A percentile compares a stretch with the other conserved stretches of the same genome.
Conservation (phyloP, 2,329 filamentous ascomycete genomes). For the Sarocladium brachiariae region DNA sequence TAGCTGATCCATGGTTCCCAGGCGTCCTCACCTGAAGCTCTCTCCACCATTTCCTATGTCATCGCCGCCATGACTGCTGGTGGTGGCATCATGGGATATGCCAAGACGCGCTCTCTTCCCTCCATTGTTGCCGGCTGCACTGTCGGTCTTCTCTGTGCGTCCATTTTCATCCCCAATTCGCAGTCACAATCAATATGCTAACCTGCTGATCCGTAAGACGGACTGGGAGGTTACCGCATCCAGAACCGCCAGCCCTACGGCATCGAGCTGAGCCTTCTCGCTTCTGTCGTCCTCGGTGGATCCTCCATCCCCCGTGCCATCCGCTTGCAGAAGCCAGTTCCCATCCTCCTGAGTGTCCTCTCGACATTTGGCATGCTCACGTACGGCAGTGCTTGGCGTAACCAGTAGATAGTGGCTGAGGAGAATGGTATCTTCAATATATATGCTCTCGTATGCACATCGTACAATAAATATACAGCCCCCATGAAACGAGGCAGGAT, state of each 20-base stretch:
- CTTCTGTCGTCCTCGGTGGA: slow-evolving; percentile 76
- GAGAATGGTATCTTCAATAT: slow-evolving; percentile 1
- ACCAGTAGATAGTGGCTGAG: slow-evolving; percentile 23
- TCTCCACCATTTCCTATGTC: slow-evolving; percentile 58
- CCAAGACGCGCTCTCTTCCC: slow-evolving; percentile 76
- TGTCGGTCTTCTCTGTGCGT: slow-evolving; percentile 61
- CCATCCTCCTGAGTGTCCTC: slow-evolving; percentile 69
- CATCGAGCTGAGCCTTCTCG: slow-evolving; percentile 80
- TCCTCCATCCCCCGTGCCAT: slow-evolving; percentile 83
- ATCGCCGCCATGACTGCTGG: slow-evolving; percentile 77
- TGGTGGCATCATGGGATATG: slow-evolving; percentile 82
- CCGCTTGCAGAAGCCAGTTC: slow-evolving; percentile 76
- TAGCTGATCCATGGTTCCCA: slow-evolving; percentile 2
- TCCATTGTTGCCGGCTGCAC: slow-evolving; percentile 78
- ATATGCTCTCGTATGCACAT: not conserved
- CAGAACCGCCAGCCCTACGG: slow-evolving; percentile 71
- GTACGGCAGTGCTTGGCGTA: slow-evolving; percentile 65
- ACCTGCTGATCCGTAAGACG: too few relatives aligned
- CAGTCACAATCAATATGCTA: too few relatives aligned
- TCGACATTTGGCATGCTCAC: slow-evolving; percentile 72
- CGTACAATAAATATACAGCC: slow-evolving; percentile 8
- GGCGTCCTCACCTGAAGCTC: slow-evolving; percentile 14
- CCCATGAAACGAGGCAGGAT: not conserved
- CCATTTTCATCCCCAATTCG: too few relatives aligned
- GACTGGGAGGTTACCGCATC: slow-evolving; percentile 74